Base-by-base conservation (phyloP, 805 yeast species). In the Brettanomyces naardenensis region DNA sequence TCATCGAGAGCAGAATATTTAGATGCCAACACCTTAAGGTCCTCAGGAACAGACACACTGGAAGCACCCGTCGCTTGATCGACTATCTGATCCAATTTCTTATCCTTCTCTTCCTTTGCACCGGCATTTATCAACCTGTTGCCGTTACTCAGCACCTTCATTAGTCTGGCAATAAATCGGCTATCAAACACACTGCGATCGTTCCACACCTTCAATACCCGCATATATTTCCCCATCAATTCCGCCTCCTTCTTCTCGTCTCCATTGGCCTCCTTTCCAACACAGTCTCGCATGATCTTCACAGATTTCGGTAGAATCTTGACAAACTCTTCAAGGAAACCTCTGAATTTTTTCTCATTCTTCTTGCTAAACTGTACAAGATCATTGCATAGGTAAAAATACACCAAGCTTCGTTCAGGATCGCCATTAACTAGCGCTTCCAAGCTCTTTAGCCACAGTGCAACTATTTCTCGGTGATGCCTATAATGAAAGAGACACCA, bases 291-390 rank as follows among this genome's bases (percentile, higher is more conserved):
- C 69, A 52, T 4, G 48, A 28, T 7, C 51, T 43, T 40, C 35
- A 78, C 45, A 1, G 69, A 67, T 1, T 41, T 36, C 1, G 76
- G 75, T 30, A 79, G 52, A 3, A 69, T 70, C 1, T 55, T 52
- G 10, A 74, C 67, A 57, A 83, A 86, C 3, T 75, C 78, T 6
- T 58, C 61, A 3, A 80, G 57, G 45, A 80, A 79, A 34, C 75
- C 84, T 4, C 62, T 61, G 39, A 49, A 51, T 49, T 72, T 75
- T 42, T 33, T 32, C 29, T 72, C 67, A 48, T 77, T 75, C 25
- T 80, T 77, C 41, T 78, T 68, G 3, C 88, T 75, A 53, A 82
- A 82, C 57, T 86, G 95, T 1, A 85, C 80, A 18, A 86, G 78
- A 46, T 86, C 95, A 55, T 86, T 86, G 36, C 82, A 80, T 11